Evolutionary conservation across 2,329 filamentous ascomycete genomes (phyloP), one percentile per base, ranked within the genome.

Genomic region (Cercospora brassicicola): DNA sequence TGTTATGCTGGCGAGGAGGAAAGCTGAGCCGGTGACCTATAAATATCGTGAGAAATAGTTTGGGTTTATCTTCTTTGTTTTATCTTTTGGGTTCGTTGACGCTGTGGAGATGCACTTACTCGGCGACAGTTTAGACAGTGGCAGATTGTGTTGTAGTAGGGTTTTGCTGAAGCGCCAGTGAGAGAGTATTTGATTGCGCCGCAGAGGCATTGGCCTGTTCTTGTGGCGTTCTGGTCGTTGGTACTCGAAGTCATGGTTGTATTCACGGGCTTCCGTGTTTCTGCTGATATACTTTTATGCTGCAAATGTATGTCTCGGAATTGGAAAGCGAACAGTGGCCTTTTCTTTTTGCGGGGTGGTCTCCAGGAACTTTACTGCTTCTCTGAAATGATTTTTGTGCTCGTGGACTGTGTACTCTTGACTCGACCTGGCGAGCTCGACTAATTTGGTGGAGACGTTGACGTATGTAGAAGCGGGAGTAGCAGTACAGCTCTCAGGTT

Each of bases 41-140:
- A 18, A 20, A 8, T 4, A 3, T 8, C 3, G 20, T 11, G 13
- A 30, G 53, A 15, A 31, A 30, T 28, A 2, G 13, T 33, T 33
- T 33, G 15, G 26, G 2, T 28, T 28, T n/a, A n/a, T n/a, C n/a
- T n/a, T n/a, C n/a, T n/a, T n/a, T n/a, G n/a, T n/a, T n/a, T n/a
- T n/a, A n/a, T n/a, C n/a, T n/a, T n/a, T n/a, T n/a, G n/a, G n/a
- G n/a, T n/a, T n/a, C n/a, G n/a, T n/a, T n/a, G n/a, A n/a, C n/a
- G n/a, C n/a, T n/a, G n/a, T n/a, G n/a, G n/a, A n/a, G n/a, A n/a
- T n/a, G n/a, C n/a, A n/a, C 55, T 31, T 30, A 57, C 76, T 69
- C 84, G 83, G 31, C 81, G 79, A 73, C 83, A 84, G 66, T 84
- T 85, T 9, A 77, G 73, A 74, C 83, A 84, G 69, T 84, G 82